Conservation (phyloP, 2,329 filamentous ascomycete species). For the Herpotrichia juniperi region DNA sequence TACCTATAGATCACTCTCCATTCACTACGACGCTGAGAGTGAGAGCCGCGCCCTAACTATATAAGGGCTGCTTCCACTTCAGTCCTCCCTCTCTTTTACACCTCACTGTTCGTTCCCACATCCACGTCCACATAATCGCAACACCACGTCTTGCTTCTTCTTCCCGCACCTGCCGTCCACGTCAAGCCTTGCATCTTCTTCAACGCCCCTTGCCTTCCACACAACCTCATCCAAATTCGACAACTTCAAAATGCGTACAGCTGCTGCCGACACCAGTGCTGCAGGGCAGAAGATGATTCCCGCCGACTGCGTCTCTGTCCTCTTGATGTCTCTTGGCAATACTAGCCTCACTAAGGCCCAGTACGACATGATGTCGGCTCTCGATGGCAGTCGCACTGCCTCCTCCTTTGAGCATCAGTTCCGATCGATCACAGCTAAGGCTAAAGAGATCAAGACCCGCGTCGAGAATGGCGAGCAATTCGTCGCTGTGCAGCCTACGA, state of each 20-base stretch:
- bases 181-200: background rate
- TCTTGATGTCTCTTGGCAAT: conserved; percentile 7
- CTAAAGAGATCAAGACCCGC: conserved; percentile 15
- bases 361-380: conserved; percentile 15
- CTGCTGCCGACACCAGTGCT: background rate
- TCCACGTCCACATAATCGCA: background rate
- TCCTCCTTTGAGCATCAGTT: conserved; percentile 17
- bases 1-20: conserved; percentile 8
- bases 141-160: background rate
- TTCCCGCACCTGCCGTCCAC: background rate
- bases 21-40: conserved; percentile 4
- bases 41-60: conserved; percentile 3
- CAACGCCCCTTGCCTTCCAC: background rate
- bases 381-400: conserved; percentile 16
- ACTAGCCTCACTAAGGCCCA: conserved; percentile 7
- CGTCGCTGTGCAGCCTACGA: conserved; percentile 8
- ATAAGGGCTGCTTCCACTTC: conserved; percentile 1
- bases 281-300: conserved; percentile 6
- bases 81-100: conserved; percentile 8
- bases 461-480: conserved; percentile 15
- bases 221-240: conserved; percentile 1
- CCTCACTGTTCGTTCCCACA: conserved; percentile 2
- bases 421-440: conserved; percentile 9
- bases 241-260: conserved; percentile 8
- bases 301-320: conserved; percentile 9